These are phyloP conservation scores for Sclerotinia trifoliorum DNA, from an alignment of 2,329 filamentous ascomycete genomes.

Conservation along the genomic window DNA sequence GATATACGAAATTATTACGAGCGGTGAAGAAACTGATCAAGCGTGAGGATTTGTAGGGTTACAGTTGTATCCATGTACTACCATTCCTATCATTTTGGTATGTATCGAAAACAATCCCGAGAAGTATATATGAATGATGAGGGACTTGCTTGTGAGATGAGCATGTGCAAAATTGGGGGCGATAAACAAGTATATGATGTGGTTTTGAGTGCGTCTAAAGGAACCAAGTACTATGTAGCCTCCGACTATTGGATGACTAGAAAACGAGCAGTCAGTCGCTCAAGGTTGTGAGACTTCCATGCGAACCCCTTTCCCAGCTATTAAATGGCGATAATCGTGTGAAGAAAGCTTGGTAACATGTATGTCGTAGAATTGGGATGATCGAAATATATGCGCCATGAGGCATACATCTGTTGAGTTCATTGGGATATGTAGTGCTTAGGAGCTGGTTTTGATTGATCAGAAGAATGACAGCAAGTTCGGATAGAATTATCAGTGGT, in stretches of 20 bases:
- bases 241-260: slow-evolving; percentile 10
- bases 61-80: background rate
- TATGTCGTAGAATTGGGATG: slow-evolving; percentile 3
- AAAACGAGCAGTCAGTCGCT: slow-evolving; percentile 6
- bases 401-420: background rate
- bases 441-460: background rate
- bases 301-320: slow-evolving; percentile 15
- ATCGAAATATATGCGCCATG: slow-evolving; percentile 2
- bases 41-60: background rate
- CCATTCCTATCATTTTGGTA: background rate
- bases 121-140: background rate
- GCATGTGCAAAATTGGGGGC: slow-evolving; percentile 8
- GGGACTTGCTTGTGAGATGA: background rate
- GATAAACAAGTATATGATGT: slow-evolving; percentile 11
- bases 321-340: slow-evolving; percentile 9
- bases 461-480: background rate
- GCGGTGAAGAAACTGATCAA: background rate
- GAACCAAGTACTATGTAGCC: background rate
- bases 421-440: background rate
- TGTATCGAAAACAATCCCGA: background rate
- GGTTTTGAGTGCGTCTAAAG: background rate
- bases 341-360: slow-evolving; percentile 5
- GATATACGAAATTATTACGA: background rate
- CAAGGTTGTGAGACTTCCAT: slow-evolving; percentile 12
- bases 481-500: background rate